Evolutionary conservation across 164 flowering plant genomes (phyloP).

Genomic region (Brasenia schreberi): DNA sequence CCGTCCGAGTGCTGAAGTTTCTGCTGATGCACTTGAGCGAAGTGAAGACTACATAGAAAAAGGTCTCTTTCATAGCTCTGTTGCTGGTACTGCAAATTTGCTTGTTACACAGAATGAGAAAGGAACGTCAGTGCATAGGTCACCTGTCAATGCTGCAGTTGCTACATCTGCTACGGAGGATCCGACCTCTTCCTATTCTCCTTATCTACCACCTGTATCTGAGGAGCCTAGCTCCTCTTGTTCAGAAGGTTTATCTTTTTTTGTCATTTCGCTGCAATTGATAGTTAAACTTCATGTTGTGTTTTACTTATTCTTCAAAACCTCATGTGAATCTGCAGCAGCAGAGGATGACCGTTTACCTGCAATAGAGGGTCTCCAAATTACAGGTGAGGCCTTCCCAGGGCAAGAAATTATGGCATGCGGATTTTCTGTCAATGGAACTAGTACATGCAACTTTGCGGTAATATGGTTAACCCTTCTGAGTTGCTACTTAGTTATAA

Average conservation of each 20-base stretch:
- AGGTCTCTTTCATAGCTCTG: constrained; percentile 53
- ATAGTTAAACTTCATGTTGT: neutral
- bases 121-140: constrained; percentile 58
- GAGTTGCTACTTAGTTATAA: too few species aligned
- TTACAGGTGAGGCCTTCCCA: constrained; percentile 89
- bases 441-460: constrained; percentile 96
- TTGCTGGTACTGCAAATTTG: constrained; percentile 34
- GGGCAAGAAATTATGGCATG: constrained; percentile 74
- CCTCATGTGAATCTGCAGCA: constrained; percentile 26
- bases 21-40: constrained; percentile 16
- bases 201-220: constrained; percentile 66
- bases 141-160: constrained; percentile 42
- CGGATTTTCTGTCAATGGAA: constrained; percentile 89
- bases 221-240: constrained; percentile 94
- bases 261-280: neutral
- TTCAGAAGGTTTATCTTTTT: constrained; percentile 60
- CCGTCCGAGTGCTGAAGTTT: constrained; percentile 16
- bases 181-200: constrained; percentile 54
- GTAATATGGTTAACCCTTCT: constrained; percentile 17
- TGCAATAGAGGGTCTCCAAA: constrained; percentile 77
- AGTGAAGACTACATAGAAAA: constrained; percentile 31
- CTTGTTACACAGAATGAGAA: constrained; percentile 23
- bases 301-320: constrained; percentile 2
- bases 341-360: constrained; percentile 96
- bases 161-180: constrained; percentile 39